Evolutionary conservation across 1,139 yeast genomes (phyloP), one percentile per base, ranked within the genome.

Genomic region (Petasospora rhodanensis): DNA sequence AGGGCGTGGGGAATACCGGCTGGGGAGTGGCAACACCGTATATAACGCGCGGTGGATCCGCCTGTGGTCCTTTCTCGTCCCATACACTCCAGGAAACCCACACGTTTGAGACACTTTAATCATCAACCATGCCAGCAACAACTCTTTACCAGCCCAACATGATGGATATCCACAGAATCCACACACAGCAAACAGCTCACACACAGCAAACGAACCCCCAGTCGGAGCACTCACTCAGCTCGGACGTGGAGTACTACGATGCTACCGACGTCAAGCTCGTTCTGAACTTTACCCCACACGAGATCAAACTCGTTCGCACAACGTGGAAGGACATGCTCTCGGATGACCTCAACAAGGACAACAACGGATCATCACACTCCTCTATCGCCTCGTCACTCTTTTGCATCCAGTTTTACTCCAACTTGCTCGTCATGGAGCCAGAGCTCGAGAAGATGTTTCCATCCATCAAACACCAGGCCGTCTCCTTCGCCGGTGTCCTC

Each of bases 401-500:
- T 51, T 74, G 79, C 45, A 70, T 76, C 38, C 85, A 77, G 55
- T 68, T 77, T 46, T 79, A 78, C 56, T 66, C 72, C 31, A 79
- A 78, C 52, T 54, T 79, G 39, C 58, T 79, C 26, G 56, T 66
- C 6, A 71, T 71, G 67, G 73, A 70, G 44, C 70, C 78, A 1
- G 58, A 59, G 19, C 61, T 79, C 38, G 79, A 76, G 45, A 63
- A 61, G 25, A 54, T 74, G 49, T 79, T 77, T 54, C 86, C 87
- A 0, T 71, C 79, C 12, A 71, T 79, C 42, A 72, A 70, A 44
- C 81, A 78, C 45, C 86, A 80, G 58, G 87, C 93, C 0, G 74
- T 76, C 7, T 73, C 89, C 14, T 80, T 84, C 64, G 87, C 93
- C 1, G 91, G 91, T 4, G 85, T 79, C n/a, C 54, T 80, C 52